Base-by-base conservation (phyloP, 2,329 filamentous ascomycete genomes). In the Pseudogymnoascus sp. region DNA sequence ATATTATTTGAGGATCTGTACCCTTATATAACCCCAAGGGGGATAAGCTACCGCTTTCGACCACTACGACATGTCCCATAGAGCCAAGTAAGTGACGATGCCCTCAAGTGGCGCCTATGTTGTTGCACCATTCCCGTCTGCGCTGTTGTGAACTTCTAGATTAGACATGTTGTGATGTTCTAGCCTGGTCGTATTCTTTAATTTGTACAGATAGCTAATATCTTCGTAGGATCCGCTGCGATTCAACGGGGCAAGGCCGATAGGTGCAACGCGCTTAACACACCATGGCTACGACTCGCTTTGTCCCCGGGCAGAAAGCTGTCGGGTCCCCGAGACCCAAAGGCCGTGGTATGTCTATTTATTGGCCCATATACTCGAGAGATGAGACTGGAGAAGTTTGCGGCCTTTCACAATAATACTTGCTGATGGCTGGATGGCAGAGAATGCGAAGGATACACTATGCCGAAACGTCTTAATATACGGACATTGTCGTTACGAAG, bases 391-490 rank as follows among this genome's bases (percentile, higher is more conserved):
- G 37, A 43, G 12, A 41, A n/a, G 25, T 43, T 14, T 60, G 15
- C 7, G 15, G 15, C n/a, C 22, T 18, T 20, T 25, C 18, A 33
- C 43, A 30, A 15, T 43, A 61, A 35, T 30, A 38, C 20, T 22
- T 58, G 59, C 67, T 70, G 65, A 70, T 65, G 37, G 28, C 53
- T 39, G 20, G 50, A 22, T 62, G 50, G 62, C 66, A 88, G 87
- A 90, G 76, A 89, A 89, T 73, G 78, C 84, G 59, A 95, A 93
- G 76, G 91, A 95, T 72, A 96, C 90, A 6, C 82, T 93, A 62
- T 97, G 91, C 76, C 88, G 91, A 71, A 96, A 97, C 75, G 88
- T 97, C 64, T 83, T 91, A 64, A 96, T 97, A 69, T 96, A 96
- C 74, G 91, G 91, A 61, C 89, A 93, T 75, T 97, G 91, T 74